Evolutionary conservation across 1,139 yeast genomes (phyloP), one percentile per base, ranked within the genome.

Genomic region (Blastobotrys proliferans): DNA sequence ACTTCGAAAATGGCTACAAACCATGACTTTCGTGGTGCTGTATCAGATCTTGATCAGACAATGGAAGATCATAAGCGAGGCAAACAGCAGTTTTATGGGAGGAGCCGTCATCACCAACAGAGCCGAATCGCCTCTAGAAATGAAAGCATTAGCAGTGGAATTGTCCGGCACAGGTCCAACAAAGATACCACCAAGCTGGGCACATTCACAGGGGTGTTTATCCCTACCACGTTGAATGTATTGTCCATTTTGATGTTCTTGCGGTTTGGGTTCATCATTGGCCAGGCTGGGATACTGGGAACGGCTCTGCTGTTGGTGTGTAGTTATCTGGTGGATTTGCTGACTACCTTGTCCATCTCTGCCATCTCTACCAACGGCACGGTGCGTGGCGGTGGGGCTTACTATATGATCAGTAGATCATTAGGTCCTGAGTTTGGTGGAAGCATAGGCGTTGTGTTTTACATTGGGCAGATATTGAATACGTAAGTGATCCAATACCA

Each of bases 341-440:
- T 83, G 41, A 83, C 94, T 0, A 81, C 86, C 0, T 63, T 83
- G 56, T 80, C 87, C 6, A 73, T 83, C 51, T 79, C 87, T 48
- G 94, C 94, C 26, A 83, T 83, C 51, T 81, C 90, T 6, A 83
- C 94, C 1, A 83, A 83, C 58, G 94, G 94, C 5, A 82, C 86
- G 0, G 94, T 83, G 10, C 76, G 80, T 53, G 92, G 94, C 16
- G 94, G 94, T 4, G 94, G 94, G 16, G 88, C 92, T 1, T 83
- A 83, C 60, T 83, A 81, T 57, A 83, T 83, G 92, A 81, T 83
- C 46, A 78, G 85, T 25, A 66, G 94, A 48, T 78, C 85, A 16
- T 66, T 83, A 47, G 94, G 94, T 0, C 90, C 90, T 4, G 94
- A 83, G 55, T 83, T 83, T 60, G 94, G 94, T 6, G 94, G 92